Evolutionary conservation across 495 filamentous ascomycete species (phyloP).

Genomic region (Hypoxylon crocopeplum): DNA sequence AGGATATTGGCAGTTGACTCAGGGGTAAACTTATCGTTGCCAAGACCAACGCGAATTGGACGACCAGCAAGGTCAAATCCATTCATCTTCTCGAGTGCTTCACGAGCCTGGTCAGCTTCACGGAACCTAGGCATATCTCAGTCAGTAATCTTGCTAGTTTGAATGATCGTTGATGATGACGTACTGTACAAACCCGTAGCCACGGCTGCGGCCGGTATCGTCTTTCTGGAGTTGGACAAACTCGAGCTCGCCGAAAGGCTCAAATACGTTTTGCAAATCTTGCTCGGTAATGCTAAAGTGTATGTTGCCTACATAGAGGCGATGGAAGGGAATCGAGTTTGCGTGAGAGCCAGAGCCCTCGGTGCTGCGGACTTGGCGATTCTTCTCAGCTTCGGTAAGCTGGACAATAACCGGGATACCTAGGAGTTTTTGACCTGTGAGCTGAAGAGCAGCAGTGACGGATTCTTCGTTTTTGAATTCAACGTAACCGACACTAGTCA

Average conservation of each 20-base stretch:
- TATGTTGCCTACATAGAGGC: conserved; percentile 98
- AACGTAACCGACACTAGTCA: conserved; percentile 93
- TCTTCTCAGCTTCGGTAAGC: conserved; percentile 98
- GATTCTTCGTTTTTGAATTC: conserved; percentile 98
- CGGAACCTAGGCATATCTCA: conserved; percentile 73
- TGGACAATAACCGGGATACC: conserved; percentile 99
- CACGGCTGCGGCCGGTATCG: conserved; percentile 86
- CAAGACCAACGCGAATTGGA: conserved; percentile 97
- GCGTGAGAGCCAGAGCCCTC: conserved; percentile 69
- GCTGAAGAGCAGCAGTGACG: conserved; percentile 90
- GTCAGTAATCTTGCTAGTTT: conserved; percentile 26
- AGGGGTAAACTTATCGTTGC: conserved; percentile 99
- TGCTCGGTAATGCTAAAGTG: conserved; percentile 99
- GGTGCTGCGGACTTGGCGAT: conserved; percentile 89
- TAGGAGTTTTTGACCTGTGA: conserved; percentile 98
- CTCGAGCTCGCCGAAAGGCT: conserved; percentile 97
- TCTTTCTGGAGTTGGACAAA: conserved; percentile 98
- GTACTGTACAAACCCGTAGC: conserved; percentile 99
- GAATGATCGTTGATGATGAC: conserved; percentile 47
- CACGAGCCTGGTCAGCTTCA: conserved; percentile 87
- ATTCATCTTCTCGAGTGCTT: conserved; percentile 99
- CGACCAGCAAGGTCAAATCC: conserved; percentile 98
- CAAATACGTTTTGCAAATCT: conserved; percentile 95
- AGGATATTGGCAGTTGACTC: conserved; percentile 91
- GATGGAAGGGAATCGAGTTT: conserved; percentile 90